phyloP scores from a whole-genome alignment of 306 rosid genomes.

The Cucurbita moschata region DNA sequence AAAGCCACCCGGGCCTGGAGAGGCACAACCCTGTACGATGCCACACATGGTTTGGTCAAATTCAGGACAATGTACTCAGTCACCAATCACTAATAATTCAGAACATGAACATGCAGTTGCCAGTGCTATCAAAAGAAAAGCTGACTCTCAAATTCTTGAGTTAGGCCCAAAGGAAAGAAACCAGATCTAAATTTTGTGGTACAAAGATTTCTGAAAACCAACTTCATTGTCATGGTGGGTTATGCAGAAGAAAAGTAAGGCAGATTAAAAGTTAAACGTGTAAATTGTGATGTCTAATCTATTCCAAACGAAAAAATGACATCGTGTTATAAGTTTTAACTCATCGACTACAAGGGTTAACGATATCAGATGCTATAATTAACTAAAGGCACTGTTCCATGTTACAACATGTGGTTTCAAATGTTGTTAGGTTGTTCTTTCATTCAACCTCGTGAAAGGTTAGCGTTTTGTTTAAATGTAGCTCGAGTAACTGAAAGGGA shows the following conservation, averaged over 20 bases:
- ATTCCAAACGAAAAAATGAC: neutral
- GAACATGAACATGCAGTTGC: neutral
- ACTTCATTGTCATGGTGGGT: neutral
- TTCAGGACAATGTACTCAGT: slow-evolving; percentile 1
- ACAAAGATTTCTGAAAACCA: neutral
- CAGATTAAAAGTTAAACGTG: neutral
- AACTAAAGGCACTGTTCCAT: neutral
- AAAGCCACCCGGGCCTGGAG: slow-evolving; percentile 88
- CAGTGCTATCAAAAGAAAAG: neutral
- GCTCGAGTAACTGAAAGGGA: neutral
- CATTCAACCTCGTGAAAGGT: neutral
- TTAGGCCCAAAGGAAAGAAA: neutral
- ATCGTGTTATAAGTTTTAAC: neutral
- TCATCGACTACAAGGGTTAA: neutral
- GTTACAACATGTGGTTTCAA: neutral
- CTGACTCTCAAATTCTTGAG: neutral
- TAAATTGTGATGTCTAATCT: neutral
- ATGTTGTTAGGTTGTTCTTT: neutral
- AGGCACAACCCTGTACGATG: slow-evolving; percentile 65
- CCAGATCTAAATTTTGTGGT: neutral
- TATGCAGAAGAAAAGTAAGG: neutral
- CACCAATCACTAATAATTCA: neutral
- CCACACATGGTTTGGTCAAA: slow-evolving; percentile 15
- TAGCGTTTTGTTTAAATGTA: neutral
- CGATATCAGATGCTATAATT: neutral